phyloP scores from a whole-genome alignment of 1,139 yeast species.

The Geotrichum australiense region DNA sequence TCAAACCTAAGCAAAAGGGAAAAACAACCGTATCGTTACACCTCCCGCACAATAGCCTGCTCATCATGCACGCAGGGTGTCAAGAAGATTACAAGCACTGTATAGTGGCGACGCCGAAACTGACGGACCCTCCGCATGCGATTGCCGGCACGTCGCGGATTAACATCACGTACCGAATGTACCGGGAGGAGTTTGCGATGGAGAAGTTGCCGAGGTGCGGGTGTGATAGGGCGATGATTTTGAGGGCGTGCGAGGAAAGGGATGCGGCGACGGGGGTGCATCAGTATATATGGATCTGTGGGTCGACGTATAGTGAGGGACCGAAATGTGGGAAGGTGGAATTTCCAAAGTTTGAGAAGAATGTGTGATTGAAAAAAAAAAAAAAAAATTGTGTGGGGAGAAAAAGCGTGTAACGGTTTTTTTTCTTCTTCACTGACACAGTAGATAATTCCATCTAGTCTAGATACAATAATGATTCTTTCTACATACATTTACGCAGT shows the following conservation, averaged over 20 bases:
- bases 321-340: constrained; percentile 8
- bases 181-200: constrained; percentile 34
- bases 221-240: constrained; percentile 41
- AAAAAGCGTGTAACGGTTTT: too few relatives aligned
- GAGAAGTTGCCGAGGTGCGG: constrained; percentile 46
- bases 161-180: constrained; percentile 58
- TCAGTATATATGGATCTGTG: constrained; percentile 44
- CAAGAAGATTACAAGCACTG: constrained; percentile 66
- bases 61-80: constrained; percentile 69
- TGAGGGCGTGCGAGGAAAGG: constrained; percentile 34
- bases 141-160: constrained; percentile 46
- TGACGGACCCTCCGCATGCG: constrained; percentile 40
- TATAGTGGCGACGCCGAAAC: constrained; percentile 36
- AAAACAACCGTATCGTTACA: constrained; percentile 40
- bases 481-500: too few relatives aligned
- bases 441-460: too few relatives aligned
- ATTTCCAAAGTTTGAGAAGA: constrained; percentile 10
- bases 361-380: too few relatives aligned
- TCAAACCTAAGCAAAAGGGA: constrained; percentile 33
- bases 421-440: too few relatives aligned
- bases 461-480: too few relatives aligned
- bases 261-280: constrained; percentile 19
- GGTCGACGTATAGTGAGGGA: constrained; percentile 18
- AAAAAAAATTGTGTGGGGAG: too few relatives aligned
- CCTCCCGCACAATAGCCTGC: constrained; percentile 56